phyloP scores from a whole-genome alignment of 2,329 filamentous ascomycete genomes.

The Trichoderma atrobrunneum region DNA sequence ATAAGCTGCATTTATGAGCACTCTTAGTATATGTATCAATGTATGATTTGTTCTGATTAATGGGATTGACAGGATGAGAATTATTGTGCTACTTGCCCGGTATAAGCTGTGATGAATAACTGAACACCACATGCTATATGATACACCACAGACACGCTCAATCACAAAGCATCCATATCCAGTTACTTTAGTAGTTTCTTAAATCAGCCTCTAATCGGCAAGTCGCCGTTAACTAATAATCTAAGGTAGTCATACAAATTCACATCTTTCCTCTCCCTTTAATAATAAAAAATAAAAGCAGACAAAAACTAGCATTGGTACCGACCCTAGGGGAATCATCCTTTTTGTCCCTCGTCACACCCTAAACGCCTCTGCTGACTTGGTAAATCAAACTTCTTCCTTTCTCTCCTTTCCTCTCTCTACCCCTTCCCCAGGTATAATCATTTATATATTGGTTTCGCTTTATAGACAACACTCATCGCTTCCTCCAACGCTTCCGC shows the following conservation, averaged over 20 bases:
- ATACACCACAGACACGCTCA: not conserved
- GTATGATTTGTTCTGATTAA: not conserved
- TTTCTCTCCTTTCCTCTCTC: not conserved
- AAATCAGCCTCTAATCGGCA: not conserved
- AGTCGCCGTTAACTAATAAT: not conserved
- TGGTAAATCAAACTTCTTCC: not conserved
- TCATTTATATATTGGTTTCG: not conserved
- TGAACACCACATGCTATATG: not conserved
- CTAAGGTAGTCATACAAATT: not conserved
- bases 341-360: slow-evolving; percentile 20
- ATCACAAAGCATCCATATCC: not conserved
- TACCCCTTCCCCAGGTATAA: not conserved
- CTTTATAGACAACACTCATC: not conserved
- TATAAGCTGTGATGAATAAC: not conserved
- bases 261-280: not conserved
- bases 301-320: slow-evolving; percentile 8
- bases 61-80: not conserved
- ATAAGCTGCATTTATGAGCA: not conserved
- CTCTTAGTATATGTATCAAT: not conserved
- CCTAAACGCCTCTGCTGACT: slow-evolving; percentile 25
- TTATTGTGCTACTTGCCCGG: not conserved
- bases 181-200: no score
- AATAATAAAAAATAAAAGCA: not conserved
- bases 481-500: not conserved
- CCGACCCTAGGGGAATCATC: slow-evolving; percentile 29